Evolutionary conservation across 306 rosid genomes (phyloP), one percentile per base, ranked within the genome.

Genomic region (Vigna reflexopilosa): DNA sequence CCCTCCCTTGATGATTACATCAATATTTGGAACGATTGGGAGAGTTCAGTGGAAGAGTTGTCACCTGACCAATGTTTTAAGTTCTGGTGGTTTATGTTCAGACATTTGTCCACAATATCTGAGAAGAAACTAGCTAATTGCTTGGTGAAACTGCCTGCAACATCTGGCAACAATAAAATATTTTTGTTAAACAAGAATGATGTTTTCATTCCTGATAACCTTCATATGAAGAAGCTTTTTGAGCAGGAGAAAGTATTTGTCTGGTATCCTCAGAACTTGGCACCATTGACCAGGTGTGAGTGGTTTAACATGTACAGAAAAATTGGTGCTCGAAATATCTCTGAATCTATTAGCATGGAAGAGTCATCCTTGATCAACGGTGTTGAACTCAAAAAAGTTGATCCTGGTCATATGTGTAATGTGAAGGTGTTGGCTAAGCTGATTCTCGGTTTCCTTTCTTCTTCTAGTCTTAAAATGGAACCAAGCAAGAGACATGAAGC

Each of bases 11-110:
- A 85, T 12, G 94, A 91, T 71, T 93, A 89, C 79, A 77, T 80
- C 32, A 73, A 73, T 26, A 87, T 91, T 6, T 89, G 98, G 98
- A 84, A 84, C 81, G 75, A 34, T 4, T 93, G 98, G 96, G 94
- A 87, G 85, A 80, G 70, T 68, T 85, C 87, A 36, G 66, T 16
- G 17, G 71, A 73, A 15, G 40, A 17, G 24, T 7, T 91, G 79
- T 82, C 91, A 2, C 28, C 50, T 66, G 89, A 74, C 16, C 71
- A 83, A 16, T 93, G 96, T 68, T 84, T 63, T 30, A 93, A 80
- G 79, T 93, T 93, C 71, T 93, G 98, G 97, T 63, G 7, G 7
- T 87, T 83, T 72, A 56, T 93, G 14, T 70, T 72, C 15, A 83
- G 63, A 34, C 89, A 89, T 74, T 83, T 82, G 65, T 48, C 38